Evolutionary conservation across 2,329 filamentous ascomycete species (phyloP).

Genomic region (Monilinia aucupariae): DNA sequence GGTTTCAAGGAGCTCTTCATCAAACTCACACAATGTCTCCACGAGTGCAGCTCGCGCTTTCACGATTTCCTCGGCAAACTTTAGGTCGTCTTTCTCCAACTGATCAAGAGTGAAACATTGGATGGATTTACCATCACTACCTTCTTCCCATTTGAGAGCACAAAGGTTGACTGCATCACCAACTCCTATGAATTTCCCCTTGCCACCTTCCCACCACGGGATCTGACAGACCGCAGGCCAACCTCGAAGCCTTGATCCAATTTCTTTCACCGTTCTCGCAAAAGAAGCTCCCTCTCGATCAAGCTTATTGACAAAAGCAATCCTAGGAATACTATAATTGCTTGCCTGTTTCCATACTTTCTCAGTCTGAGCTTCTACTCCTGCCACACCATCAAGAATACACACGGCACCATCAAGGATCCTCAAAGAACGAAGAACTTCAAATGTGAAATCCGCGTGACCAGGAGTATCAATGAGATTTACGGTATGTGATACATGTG

Average conservation of each 20-base stretch:
- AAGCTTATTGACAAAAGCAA: constrained; percentile 79
- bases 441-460: constrained; percentile 95
- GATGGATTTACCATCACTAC: constrained; percentile 59
- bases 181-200: constrained; percentile 73
- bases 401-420: constrained; percentile 89
- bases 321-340: constrained; percentile 75
- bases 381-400: constrained; percentile 85
- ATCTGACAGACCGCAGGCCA: constrained; percentile 93
- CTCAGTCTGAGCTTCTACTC: constrained; percentile 94
- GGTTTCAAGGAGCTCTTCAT: constrained; percentile 77
- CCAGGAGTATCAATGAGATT: constrained; percentile 96
- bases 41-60: constrained; percentile 72
- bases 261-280: constrained; percentile 76
- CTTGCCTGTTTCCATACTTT: constrained; percentile 92
- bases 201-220: constrained; percentile 77
- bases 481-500: constrained; percentile 59
- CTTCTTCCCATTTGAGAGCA: constrained; percentile 67
- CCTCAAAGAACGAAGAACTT: constrained; percentile 83
- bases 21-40: constrained; percentile 80
- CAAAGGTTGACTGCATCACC: constrained; percentile 75
- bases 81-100: constrained; percentile 44
- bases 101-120: constrained; percentile 51
- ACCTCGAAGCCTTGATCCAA: constrained; percentile 70
- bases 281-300: constrained; percentile 80
- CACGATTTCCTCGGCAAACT: constrained; percentile 61